These are phyloP conservation scores for Dioscorea cayenensis DNA, from an alignment of 116 monocot species.

Conservation along the genomic window DNA sequence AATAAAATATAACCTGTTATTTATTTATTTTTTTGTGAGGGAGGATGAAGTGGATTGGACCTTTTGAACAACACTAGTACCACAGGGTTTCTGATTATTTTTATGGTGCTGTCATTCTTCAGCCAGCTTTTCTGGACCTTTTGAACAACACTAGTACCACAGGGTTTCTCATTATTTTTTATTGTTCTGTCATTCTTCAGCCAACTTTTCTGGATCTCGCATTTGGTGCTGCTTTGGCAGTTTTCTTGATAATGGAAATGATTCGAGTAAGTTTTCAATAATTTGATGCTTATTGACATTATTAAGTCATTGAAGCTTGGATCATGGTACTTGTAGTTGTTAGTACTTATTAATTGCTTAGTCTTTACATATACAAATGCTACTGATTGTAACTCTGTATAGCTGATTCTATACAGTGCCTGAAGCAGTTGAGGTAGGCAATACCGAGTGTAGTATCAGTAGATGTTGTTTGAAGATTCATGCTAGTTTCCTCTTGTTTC, in stretches of 20 bases:
- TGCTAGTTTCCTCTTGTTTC: too few relatives aligned
- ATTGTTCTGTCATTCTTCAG: slow-evolving; percentile 42
- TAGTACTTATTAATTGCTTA: neutral
- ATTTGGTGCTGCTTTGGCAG: slow-evolving; percentile 90
- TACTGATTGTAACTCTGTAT: too few relatives aligned
- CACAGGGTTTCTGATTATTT: neutral
- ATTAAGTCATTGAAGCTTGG: neutral
- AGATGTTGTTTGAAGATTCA: too few relatives aligned
- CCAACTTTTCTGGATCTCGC: slow-evolving; percentile 84
- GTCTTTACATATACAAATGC: too few relatives aligned
- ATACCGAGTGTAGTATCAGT: too few relatives aligned
- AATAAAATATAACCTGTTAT: neutral
- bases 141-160: neutral
- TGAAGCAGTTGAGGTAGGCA: too few relatives aligned
- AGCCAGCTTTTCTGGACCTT: slow-evolving; percentile 30
- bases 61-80: neutral
- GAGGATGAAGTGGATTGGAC: neutral
- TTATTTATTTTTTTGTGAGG: neutral
- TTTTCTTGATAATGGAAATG: slow-evolving; percentile 86
- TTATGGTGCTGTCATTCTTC: slow-evolving; percentile 25
- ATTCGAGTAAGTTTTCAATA: slow-evolving; percentile 57
- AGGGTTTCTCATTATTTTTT: neutral
- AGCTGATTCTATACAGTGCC: too few relatives aligned
- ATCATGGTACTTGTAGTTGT: neutral
- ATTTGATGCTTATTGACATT: neutral